phyloP scores from a whole-genome alignment of 371 early-diverging fungal species.

The Blastocladiella emersonii region DNA sequence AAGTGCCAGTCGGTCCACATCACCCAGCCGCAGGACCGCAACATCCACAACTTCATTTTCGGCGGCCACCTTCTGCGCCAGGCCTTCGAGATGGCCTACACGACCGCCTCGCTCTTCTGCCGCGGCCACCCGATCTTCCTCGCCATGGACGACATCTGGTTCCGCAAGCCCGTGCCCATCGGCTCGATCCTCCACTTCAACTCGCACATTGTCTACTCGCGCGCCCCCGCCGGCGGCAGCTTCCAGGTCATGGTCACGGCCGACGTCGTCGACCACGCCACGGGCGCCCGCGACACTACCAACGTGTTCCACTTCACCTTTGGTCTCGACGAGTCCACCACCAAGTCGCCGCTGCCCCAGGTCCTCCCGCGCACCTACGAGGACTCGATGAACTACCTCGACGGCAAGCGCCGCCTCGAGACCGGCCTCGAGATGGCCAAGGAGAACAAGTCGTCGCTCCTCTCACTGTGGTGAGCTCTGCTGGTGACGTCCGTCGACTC shows the following conservation, averaged over 20 bases:
- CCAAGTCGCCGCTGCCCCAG: not conserved
- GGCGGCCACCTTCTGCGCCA: constrained; percentile 69
- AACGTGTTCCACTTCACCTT: constrained; percentile 82
- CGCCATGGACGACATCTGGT: constrained; percentile 77
- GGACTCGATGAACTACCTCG: constrained; percentile 58
- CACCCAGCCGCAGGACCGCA: constrained; percentile 70
- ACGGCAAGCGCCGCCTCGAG: constrained; percentile 44
- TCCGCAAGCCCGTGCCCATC: constrained; percentile 77
- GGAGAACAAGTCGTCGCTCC: not conserved
- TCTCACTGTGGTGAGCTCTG: not conserved
- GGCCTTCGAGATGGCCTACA: constrained; percentile 66
- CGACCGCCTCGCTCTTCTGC: constrained; percentile 50
- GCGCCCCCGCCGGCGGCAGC: not conserved
- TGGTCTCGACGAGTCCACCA: constrained; percentile 17
- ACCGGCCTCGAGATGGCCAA: constrained; percentile 1
- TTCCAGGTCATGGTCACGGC: constrained; percentile 34
- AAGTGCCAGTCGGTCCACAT: constrained; percentile 49
- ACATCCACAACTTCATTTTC: constrained; percentile 86
- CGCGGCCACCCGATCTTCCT: constrained; percentile 40
- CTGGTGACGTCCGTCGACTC: too few relatives aligned
- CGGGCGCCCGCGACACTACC: constrained; percentile 41
- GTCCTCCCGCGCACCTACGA: constrained; percentile 57
- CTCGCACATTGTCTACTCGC: constrained; percentile 44
- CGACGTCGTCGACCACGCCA: constrained; percentile 56
- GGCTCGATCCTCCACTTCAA: constrained; percentile 63